Conservation (phyloP, 2,329 filamentous ascomycete species). For the Aspergillus sp. region DNA sequence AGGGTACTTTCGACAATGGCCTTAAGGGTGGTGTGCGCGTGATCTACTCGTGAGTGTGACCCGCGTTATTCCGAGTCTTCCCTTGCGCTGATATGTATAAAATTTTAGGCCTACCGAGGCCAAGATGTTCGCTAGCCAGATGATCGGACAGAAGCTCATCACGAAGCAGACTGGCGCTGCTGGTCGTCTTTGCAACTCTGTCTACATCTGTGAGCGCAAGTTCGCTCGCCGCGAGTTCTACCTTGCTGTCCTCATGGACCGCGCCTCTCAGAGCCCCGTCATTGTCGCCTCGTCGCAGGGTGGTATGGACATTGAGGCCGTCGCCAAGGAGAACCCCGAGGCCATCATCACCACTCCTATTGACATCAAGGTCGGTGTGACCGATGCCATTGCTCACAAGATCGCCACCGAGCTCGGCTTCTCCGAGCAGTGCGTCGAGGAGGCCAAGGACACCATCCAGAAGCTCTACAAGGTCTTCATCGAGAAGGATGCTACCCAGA, state of each 20-base stretch:
- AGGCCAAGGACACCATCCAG: conserved; percentile 94
- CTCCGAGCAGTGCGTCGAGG: conserved; percentile 95
- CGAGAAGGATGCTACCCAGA: conserved; percentile 98
- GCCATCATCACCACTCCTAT: conserved; percentile 93
- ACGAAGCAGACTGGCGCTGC: conserved; percentile 97
- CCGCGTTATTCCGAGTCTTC: conserved; percentile 5
- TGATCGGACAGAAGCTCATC: conserved; percentile 99
- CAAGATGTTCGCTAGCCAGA: conserved; percentile 97
- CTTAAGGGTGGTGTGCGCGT: conserved; percentile 98
- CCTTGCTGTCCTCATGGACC: conserved; percentile 98
- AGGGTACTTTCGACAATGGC: conserved; percentile 96
- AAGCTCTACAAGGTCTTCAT: conserved; percentile 99
- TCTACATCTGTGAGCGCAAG: conserved; percentile 99
- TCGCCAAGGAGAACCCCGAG: conserved; percentile 95
- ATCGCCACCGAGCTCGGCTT: conserved; percentile 94
- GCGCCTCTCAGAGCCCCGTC: conserved; percentile 83
- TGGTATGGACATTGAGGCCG: conserved; percentile 98
- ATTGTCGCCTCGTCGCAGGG: conserved; percentile 98
- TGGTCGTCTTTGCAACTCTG: conserved; percentile 92
- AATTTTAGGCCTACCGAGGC: conserved; percentile 72
- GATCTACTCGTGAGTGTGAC: conserved; percentile 77
- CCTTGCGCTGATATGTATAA: conserved; percentile 13
- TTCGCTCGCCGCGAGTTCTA: conserved; percentile 99
- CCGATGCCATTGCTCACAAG: conserved; percentile 86
- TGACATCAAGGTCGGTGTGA: conserved; percentile 92